phyloP scores from a whole-genome alignment of 805 yeast genomes.

The Candida odintsovae region DNA sequence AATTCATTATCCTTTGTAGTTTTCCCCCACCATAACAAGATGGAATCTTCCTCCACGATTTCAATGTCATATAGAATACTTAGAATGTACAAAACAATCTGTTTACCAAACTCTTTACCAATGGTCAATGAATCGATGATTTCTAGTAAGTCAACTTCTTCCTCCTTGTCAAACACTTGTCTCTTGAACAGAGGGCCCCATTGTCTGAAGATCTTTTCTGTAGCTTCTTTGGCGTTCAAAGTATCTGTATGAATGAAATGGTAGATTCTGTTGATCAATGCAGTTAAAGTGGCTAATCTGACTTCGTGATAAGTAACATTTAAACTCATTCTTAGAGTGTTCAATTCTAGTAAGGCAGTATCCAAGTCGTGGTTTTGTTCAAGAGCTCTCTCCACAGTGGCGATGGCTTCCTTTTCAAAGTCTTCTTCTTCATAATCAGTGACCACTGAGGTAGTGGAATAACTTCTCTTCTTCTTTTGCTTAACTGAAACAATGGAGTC shows the following conservation, averaged over 20 bases:
- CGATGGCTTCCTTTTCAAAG: conserved; percentile 85
- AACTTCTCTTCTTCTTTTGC: conserved; percentile 38
- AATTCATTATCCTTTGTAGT: conserved; percentile 34
- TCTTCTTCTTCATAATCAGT: conserved; percentile 65
- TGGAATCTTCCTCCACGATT: conserved; percentile 73
- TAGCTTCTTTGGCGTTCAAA: conserved; percentile 69
- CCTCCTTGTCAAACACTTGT: conserved; percentile 77
- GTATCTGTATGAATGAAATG: conserved; percentile 77
- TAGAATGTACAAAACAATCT: conserved; percentile 42
- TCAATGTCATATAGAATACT: conserved; percentile 74
- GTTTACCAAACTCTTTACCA: conserved; percentile 35
- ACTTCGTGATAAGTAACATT: conserved; percentile 94
- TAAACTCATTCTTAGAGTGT: conserved; percentile 96
- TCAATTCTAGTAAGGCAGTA: conserved; percentile 86
- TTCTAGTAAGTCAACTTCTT: conserved; percentile 64
- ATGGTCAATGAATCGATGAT: conserved; percentile 37
- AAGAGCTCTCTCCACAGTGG: conserved; percentile 87
- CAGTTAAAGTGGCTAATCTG: conserved; percentile 69
- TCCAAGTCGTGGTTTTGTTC: conserved; percentile 90
- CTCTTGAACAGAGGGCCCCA: conserved; percentile 83
- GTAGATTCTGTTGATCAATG: conserved; percentile 62
- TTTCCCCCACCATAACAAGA: conserved; percentile 77
- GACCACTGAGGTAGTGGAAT: conserved; percentile 33
- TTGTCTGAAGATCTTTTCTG: conserved; percentile 62
- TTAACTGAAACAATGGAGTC: conserved; percentile 48